Conservation (phyloP, 2,329 filamentous ascomycete genomes). For the Septoria linicola region DNA sequence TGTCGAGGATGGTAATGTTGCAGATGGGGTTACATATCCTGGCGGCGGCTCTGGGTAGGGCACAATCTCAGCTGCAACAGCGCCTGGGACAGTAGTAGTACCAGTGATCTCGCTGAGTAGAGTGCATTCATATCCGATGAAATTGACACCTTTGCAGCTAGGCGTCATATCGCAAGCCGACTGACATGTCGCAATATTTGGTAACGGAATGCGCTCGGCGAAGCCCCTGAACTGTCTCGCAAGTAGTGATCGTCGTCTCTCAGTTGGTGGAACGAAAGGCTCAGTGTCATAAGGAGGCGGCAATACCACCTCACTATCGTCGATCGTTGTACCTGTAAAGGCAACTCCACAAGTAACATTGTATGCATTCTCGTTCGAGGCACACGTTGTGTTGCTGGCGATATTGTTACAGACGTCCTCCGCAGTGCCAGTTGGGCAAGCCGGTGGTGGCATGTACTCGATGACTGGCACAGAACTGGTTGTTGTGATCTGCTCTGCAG, state of each 20-base stretch:
- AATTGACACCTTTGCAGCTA: slow-evolving; percentile 12
- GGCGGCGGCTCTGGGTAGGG: slow-evolving; percentile 8
- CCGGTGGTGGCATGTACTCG: slow-evolving; percentile 11
- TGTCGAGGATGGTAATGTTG: too few species aligned
- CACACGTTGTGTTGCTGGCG: slow-evolving; percentile 9
- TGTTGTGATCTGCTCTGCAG: background rate
- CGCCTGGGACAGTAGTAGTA: slow-evolving; percentile 7
- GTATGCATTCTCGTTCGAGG: slow-evolving; percentile 1
- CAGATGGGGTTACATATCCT: background rate
- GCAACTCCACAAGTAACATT: slow-evolving; percentile 11
- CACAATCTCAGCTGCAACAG: slow-evolving; percentile 4
- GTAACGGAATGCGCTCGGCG: slow-evolving; percentile 9
- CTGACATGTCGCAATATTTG: slow-evolving; percentile 10
- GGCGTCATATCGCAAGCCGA: slow-evolving; percentile 9
- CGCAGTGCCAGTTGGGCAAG: slow-evolving; percentile 11
- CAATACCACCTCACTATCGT: slow-evolving; percentile 4
- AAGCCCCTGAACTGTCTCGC: background rate
- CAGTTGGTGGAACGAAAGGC: slow-evolving; percentile 8
- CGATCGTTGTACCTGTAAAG: slow-evolving; percentile 11
- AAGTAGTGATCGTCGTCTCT: background rate
- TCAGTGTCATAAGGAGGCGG: slow-evolving; percentile 11
- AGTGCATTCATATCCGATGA: slow-evolving; percentile 13
- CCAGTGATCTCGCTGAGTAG: slow-evolving; percentile 13
- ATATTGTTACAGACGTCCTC: slow-evolving; percentile 5
- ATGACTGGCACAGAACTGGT: background rate